Conservation (phyloP, 495 filamentous ascomycete genomes). For the Aspergillus steynii region DNA sequence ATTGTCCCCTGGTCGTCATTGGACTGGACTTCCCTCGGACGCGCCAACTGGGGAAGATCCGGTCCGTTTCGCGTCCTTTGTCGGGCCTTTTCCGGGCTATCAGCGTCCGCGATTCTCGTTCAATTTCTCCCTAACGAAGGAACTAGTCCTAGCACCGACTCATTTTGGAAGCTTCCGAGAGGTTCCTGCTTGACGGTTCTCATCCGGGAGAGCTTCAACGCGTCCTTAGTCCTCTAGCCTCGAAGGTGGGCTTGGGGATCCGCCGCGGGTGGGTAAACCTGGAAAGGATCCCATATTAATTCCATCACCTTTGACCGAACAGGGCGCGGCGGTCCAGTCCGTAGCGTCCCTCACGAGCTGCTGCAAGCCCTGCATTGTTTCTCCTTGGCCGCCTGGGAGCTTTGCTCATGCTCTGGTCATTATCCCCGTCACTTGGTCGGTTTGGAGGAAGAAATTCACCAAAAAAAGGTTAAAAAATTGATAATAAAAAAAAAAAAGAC, state of each 20-base stretch:
- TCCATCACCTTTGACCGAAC: constrained; percentile 15
- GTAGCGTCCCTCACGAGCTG: constrained; percentile 21
- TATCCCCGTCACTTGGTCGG: not conserved
- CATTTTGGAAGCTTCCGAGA: constrained; percentile 6
- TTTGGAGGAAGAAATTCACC: too few relatives aligned
- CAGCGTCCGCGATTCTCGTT: not conserved
- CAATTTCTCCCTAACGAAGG: not conserved
- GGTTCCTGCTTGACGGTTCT: constrained; percentile 22
- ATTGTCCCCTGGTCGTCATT: not conserved
- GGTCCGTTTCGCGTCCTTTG: not conserved
- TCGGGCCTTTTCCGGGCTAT: constrained; percentile 9
- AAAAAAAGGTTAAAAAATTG: too few relatives aligned
- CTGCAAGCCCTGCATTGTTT: not conserved
- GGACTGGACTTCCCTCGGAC: constrained; percentile 4
- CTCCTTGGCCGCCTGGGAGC: constrained; percentile 2
- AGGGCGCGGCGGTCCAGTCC: constrained; percentile 5
- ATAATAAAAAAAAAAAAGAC: not conserved
- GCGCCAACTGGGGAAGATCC: constrained; percentile 1
- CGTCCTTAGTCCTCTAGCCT: constrained; percentile 14
- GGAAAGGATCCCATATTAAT: constrained; percentile 16
- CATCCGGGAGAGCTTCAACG: constrained; percentile 14
- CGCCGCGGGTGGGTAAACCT: constrained; percentile 20
- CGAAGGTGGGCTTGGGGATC: constrained; percentile 21
- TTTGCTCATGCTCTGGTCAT: not conserved
- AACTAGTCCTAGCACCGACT: not conserved